Conservation (phyloP, 352 stramenopile species). For the Globisporangium iwayamae region DNA sequence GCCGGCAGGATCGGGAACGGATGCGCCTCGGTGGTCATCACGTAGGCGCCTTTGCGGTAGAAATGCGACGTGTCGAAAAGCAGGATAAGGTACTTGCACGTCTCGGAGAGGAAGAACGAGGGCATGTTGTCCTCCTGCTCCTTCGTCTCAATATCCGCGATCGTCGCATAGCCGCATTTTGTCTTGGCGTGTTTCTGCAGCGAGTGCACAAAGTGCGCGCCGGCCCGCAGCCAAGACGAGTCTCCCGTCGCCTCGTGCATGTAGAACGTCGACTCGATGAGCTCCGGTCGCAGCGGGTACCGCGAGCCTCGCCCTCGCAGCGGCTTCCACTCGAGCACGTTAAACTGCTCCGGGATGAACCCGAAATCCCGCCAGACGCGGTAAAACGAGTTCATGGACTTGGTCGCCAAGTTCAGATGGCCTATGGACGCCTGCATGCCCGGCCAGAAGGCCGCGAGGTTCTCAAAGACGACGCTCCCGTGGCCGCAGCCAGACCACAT, state of each 20-base stretch:
- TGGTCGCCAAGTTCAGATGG: slow-evolving; percentile 75
- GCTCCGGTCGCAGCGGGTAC: slow-evolving; percentile 96
- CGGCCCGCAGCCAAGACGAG: slow-evolving; percentile 76
- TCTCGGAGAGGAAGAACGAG: slow-evolving; percentile 99
- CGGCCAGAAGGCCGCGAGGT: slow-evolving; percentile 95
- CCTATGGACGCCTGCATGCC: slow-evolving; percentile 95
- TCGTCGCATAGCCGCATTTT: slow-evolving; percentile 92
- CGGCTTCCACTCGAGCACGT: slow-evolving; percentile 81
- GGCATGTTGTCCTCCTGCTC: slow-evolving; percentile 96
- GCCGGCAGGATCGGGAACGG: slow-evolving; percentile 82
- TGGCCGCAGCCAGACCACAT: slow-evolving; percentile 73
- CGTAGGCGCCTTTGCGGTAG: slow-evolving; percentile 84
- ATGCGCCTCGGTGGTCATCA: slow-evolving; percentile 97
- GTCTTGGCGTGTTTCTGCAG: slow-evolving; percentile 91
- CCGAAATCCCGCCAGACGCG: slow-evolving; percentile 93
- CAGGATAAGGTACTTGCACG: slow-evolving; percentile 99
- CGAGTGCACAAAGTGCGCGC: slow-evolving; percentile 76
- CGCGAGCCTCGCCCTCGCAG: slow-evolving; percentile 47
- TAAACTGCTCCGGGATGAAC: slow-evolving; percentile 96
- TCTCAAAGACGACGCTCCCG: slow-evolving; percentile 70
- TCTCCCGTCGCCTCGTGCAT: slow-evolving; percentile 90
- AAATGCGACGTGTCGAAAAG: slow-evolving; percentile 93
- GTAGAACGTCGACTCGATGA: slow-evolving; percentile 97
- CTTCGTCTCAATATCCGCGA: slow-evolving; percentile 82
- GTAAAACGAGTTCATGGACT: slow-evolving; percentile 94